Base-by-base conservation (phyloP, 1,284 basidiomycete species). In the Moniliophthora roreri region DNA sequence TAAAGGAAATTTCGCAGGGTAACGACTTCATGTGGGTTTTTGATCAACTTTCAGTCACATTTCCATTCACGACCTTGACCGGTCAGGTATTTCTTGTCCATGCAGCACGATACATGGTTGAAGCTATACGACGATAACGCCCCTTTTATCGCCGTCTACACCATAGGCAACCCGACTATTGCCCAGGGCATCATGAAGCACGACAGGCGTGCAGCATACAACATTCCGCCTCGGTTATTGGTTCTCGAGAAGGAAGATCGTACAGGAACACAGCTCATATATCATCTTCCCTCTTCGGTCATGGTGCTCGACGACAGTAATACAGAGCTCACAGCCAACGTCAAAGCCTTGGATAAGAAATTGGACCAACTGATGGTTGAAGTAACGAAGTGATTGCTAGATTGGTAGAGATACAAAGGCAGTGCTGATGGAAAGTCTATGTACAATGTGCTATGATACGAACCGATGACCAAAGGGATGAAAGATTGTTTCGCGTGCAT, bases 121-220 rank as follows among this genome's bases (percentile, higher is more conserved):
- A 67, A 68, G 48, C 61, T 65, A 20, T 77, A 73, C 56, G 55
- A 61, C 28, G 64, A 63, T 11, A 50, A 54, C 10, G 62, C 63
- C 38, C 75, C 74, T 7, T 60, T 65, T 23, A 67, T 73, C 1
- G 60, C 69, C 35, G 64, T 74, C 6, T 82, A 82, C 63, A 74
- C 69, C 16, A 70, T 82, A 51, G 81, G 81, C 6, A 83, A 83
- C 63, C 81, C 81, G 5, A 59, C 80, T 42, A 66, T 79, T 51
- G 82, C 80, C 0, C 72, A 78, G 53, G 67, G 65, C 0, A 74
- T 84, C 60, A 56, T 84, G 51, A 61, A 66, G 48, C 64, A 74
- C 57, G 78, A 82, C 51, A 60, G 75, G 28, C 67, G 67, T 18
- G 72, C 72, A 0, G 77, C 71, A 2, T 66, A 74, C 41, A 69